Evolutionary conservation across 345 rosid genomes (phyloP).

Genomic region (Eucalyptus tenuipes): DNA sequence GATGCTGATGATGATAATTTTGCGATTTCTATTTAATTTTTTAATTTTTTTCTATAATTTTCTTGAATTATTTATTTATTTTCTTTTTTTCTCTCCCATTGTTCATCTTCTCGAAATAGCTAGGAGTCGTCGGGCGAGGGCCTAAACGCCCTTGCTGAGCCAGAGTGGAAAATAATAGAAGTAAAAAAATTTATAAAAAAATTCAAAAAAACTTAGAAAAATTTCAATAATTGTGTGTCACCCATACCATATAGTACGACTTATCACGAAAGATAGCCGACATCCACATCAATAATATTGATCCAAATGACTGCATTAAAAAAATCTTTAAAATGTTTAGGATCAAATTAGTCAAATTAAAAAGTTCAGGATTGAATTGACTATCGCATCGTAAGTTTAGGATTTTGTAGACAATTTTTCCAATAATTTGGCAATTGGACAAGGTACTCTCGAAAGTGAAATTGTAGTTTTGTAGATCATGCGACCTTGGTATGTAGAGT

Average conservation of each 20-base stretch:
- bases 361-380: fast-evolving
- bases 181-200: not conserved
- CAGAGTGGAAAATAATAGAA: not conserved
- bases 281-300: not conserved
- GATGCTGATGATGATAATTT: fast-evolving
- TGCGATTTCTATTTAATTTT: not conserved
- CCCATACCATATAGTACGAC: fast-evolving
- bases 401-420: not conserved
- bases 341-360: not conserved
- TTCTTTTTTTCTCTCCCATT: not conserved
- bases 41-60: not conserved
- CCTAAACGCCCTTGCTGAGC: not conserved
- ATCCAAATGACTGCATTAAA: not conserved
- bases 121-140: fast-evolving
- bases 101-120: not conserved
- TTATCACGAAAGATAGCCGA: fast-evolving
- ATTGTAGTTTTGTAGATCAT: not conserved
- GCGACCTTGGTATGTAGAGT: not conserved
- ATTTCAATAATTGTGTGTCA: not conserved
- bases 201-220: not conserved
- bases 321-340: not conserved
- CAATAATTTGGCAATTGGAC: not conserved
- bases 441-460: not conserved
- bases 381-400: fast-evolving
- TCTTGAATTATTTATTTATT: not conserved